Conservation (phyloP, 352 stramenopile species). For the Phytophthora colocasiae region DNA sequence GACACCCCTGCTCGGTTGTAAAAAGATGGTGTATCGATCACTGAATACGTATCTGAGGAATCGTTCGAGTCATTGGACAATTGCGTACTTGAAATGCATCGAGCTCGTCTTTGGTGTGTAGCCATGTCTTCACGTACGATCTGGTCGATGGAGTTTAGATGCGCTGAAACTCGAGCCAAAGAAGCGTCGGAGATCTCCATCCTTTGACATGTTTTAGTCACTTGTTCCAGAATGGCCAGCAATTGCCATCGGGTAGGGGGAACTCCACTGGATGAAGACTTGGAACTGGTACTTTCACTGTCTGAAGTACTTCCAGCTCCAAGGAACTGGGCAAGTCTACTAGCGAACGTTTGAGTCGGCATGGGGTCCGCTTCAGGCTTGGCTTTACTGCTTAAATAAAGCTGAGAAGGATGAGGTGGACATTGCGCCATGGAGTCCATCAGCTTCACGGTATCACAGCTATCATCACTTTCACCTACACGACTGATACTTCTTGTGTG, state of each 20-base stretch:
- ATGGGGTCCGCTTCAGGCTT: background rate
- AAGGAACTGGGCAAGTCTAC: conserved; percentile 6
- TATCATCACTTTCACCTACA: background rate
- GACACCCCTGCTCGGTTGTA: conserved; percentile 1
- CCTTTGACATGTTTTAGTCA: conserved; percentile 54
- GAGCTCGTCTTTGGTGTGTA: conserved; percentile 36
- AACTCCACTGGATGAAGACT: background rate
- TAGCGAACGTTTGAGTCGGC: conserved; percentile 9
- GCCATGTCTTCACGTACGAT: conserved; percentile 61
- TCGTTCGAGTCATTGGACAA: conserved; percentile 16
- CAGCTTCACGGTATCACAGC: background rate
- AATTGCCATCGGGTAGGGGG: conserved; percentile 38
- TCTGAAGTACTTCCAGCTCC: conserved; percentile 1
- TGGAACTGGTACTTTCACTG: conserved; percentile 8
- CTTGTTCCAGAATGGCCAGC: conserved; percentile 45
- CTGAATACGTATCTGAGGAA: conserved; percentile 1
- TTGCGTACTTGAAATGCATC: conserved; percentile 42
- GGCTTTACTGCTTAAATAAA: background rate
- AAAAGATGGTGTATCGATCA: background rate
- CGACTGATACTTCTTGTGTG: conserved; percentile 9
- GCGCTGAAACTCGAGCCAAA: conserved; percentile 55
- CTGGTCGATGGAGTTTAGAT: conserved; percentile 62
- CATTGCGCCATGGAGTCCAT: background rate
- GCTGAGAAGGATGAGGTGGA: background rate
- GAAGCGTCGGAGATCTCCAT: conserved; percentile 59